A percentile compares a stretch with the other conserved stretches of the same genome.
These are phyloP conservation scores for Citrullus mucosospermus DNA, from an alignment of 306 rosid genomes.

Conservation along the genomic window DNA sequence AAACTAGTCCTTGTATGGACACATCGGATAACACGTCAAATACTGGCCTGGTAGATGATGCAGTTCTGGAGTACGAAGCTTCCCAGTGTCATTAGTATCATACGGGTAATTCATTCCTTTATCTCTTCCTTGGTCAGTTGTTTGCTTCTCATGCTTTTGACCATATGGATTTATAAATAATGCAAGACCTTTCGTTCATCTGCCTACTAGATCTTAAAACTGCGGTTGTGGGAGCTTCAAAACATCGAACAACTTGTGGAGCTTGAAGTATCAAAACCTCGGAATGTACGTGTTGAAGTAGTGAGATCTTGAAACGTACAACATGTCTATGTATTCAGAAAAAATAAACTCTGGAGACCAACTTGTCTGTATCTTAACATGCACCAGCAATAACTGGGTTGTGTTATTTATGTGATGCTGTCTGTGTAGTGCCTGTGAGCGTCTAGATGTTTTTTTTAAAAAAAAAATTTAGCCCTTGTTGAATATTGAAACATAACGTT, in stretches of 20 bases:
- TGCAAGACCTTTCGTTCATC: constrained; percentile 29
- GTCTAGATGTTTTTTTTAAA: background rate
- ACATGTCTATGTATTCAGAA: background rate
- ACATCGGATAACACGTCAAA: constrained; percentile 43
- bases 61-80: constrained; percentile 35
- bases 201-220: constrained; percentile 28
- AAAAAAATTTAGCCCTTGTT: background rate
- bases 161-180: constrained; percentile 32
- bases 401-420: background rate
- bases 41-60: constrained; percentile 23
- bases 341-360: background rate
- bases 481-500: background rate
- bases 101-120: constrained; percentile 53
- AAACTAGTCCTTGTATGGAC: constrained; percentile 34
- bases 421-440: background rate
- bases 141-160: constrained; percentile 3
- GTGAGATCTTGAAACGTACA: background rate
- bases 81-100: constrained; percentile 22
- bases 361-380: constrained; percentile 15
- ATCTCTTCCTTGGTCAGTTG: constrained; percentile 21
- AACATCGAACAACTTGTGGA: background rate
- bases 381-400: background rate
- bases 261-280: background rate
- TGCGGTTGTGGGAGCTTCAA: background rate
- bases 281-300: background rate